Evolutionary conservation across 1,284 basidiomycete genomes (phyloP), one percentile per base, ranked within the genome.

Genomic region (Rhodotorula glutinis): DNA sequence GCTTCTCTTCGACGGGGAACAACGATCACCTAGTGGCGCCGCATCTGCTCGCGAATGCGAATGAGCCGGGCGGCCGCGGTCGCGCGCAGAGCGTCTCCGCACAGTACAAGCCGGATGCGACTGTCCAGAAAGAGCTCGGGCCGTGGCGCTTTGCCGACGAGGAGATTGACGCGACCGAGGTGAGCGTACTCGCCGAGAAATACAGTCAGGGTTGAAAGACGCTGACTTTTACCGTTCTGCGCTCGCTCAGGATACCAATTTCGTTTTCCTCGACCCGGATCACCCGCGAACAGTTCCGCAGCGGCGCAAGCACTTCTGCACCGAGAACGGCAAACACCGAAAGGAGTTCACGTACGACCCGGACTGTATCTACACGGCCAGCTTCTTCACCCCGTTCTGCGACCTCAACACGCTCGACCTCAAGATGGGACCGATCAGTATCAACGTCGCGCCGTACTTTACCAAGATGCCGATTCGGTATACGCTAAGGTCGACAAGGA

Each of bases 391-490:
- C 11, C 67, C 74, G 0, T 75, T 76, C 62, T 66, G 61, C 62
- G 75, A 75, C 53, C 67, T 77, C 44, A 74, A 74, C 62, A 75
- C 74, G 4, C 65, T 75, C 46, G 73, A 75, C 40, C 57, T 76
- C 40, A 62, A 66, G 46, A 40, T 59, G 25, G 58, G 58, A 2
- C 58, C 58, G 3, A 49, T 59, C 58, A 43, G 47, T 33, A 52
- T 59, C 27, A 56, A 75, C 57, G 54, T 77, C 27, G 67, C 60
- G 1, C 53, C 59, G 16, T 70, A 68, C 38, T 75, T 76, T 57
- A 64, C 58, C 21, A 75, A 79, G 43, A 80, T 80, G 80, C 80
- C 80, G 1, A 77, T 81, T 21, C 71, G 80, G 8, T 81, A 81
- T 66, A 79, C 79, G 7, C 73, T 81, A 1, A 69, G 79, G 19